These are phyloP conservation scores for Chaetomium sp. DNA, from an alignment of 2,329 filamentous ascomycete genomes.

Conservation along the genomic window DNA sequence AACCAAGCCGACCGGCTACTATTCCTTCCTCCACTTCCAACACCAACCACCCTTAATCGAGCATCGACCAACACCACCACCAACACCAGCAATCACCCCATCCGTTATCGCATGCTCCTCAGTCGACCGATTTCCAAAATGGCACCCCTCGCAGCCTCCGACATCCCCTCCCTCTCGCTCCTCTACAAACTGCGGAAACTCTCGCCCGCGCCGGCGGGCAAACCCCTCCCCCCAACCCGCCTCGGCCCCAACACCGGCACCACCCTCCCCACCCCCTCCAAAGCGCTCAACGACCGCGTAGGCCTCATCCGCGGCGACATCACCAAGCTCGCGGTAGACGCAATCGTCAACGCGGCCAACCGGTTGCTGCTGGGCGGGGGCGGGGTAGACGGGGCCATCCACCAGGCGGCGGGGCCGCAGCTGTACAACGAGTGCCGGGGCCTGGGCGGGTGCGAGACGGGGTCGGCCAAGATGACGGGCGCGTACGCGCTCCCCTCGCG, in stretches of 20 bases:
- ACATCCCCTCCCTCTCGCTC: slow-evolving; percentile 64
- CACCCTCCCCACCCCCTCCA: slow-evolving; percentile 42
- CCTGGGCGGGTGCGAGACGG: slow-evolving; percentile 73
- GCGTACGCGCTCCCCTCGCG: slow-evolving; percentile 75
- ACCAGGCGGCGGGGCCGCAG: slow-evolving; percentile 71
- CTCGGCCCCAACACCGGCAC: slow-evolving; percentile 29
- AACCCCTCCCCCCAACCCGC: slow-evolving; percentile 29
- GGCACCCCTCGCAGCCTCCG: slow-evolving; percentile 48
- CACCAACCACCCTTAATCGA: not conserved
- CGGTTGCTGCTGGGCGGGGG: slow-evolving; percentile 75
- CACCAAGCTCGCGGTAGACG: slow-evolving; percentile 74
- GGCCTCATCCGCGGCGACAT: slow-evolving; percentile 76
- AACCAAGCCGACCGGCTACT: not conserved
- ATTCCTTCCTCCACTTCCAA: not conserved
- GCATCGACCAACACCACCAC: not conserved
- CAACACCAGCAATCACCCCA: not conserved
- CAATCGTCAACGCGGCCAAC: slow-evolving; percentile 95
- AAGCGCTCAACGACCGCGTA: slow-evolving; percentile 68
- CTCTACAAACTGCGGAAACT: slow-evolving; percentile 22
- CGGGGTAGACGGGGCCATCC: slow-evolving; percentile 90
- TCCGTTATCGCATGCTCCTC: slow-evolving; percentile 10
- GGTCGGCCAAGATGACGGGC: slow-evolving; percentile 78
- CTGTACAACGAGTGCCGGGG: slow-evolving; percentile 72
- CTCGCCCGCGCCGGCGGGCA: slow-evolving; percentile 2
- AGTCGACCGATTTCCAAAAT: slow-evolving; percentile 37